Evolutionary conservation across 257 asterid genomes (phyloP).

Genomic region (Solanum gandarillasii): DNA sequence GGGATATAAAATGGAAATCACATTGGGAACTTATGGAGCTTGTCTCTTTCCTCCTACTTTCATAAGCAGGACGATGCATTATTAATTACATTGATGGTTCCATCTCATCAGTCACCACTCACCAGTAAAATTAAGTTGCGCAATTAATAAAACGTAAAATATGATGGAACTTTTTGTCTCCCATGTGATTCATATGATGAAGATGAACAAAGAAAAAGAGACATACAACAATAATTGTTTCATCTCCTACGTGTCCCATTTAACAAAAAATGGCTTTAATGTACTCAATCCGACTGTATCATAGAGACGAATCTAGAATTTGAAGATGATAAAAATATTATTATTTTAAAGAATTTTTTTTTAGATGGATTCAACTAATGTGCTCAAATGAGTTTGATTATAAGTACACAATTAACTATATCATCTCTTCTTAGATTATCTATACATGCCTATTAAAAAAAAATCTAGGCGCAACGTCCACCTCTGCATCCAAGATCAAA

Average conservation of each 20-base stretch:
- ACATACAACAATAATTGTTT: not conserved
- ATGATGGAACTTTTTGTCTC: not conserved
- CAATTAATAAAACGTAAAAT: not conserved
- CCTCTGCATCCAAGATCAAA: no score
- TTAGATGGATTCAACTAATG: no score
- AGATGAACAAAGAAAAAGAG: not conserved
- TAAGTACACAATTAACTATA: no score
- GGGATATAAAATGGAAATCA: not conserved
- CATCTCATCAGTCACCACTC: not conserved
- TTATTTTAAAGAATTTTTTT: no score
- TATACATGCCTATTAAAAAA: no score
- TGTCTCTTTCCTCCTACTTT: not conserved
- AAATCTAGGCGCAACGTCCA: no score
- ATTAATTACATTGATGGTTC: not conserved
- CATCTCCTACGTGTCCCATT: not conserved
- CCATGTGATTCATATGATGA: not conserved
- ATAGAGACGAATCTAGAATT: no score
- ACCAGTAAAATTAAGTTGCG: not conserved
- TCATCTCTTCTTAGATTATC: no score
- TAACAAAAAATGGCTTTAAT: not conserved
- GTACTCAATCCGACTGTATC: no score
- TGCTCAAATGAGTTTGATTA: no score
- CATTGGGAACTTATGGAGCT: not conserved
- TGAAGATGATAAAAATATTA: no score
- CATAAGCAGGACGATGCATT: not conserved